Evolutionary conservation across 257 asterid genomes (phyloP).

Genomic region (Solanum okadae): DNA sequence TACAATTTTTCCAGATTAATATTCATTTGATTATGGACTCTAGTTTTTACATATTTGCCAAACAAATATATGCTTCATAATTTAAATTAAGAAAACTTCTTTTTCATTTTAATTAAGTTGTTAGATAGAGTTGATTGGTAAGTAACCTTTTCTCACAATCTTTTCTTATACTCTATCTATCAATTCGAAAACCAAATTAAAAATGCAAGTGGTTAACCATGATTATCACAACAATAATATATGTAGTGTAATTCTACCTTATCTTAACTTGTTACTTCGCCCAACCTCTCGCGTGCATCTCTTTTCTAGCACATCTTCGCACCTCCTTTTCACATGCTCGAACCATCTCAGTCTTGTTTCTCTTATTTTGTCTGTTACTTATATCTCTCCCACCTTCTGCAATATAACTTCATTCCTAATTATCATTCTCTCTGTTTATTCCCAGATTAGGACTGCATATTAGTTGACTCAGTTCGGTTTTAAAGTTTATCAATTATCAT

Average conservation of each 20-base stretch:
- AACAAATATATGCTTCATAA: not conserved
- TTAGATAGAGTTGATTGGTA: not conserved
- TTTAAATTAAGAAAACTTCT: not conserved
- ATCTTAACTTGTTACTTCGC: not conserved
- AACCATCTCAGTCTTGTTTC: not conserved
- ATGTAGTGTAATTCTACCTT: not conserved
- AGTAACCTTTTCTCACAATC: not conserved
- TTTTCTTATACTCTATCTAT: not conserved
- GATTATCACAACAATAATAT: not conserved
- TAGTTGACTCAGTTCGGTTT: not conserved
- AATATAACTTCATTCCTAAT: not conserved
- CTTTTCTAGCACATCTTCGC: not conserved
- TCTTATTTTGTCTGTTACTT: not conserved
- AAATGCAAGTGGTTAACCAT: not conserved
- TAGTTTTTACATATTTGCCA: not conserved
- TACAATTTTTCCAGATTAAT: too few relatives aligned
- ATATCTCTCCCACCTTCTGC: not conserved
- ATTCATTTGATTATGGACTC: not conserved
- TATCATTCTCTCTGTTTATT: not conserved
- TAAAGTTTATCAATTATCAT: too few relatives aligned
- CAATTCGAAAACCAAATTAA: not conserved
- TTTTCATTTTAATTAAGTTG: not conserved
- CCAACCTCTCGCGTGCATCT: not conserved
- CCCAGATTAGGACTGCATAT: not conserved
- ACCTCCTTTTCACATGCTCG: not conserved